Base-by-base conservation (phyloP, 345 rosid species). In the Citrus medica region DNA sequence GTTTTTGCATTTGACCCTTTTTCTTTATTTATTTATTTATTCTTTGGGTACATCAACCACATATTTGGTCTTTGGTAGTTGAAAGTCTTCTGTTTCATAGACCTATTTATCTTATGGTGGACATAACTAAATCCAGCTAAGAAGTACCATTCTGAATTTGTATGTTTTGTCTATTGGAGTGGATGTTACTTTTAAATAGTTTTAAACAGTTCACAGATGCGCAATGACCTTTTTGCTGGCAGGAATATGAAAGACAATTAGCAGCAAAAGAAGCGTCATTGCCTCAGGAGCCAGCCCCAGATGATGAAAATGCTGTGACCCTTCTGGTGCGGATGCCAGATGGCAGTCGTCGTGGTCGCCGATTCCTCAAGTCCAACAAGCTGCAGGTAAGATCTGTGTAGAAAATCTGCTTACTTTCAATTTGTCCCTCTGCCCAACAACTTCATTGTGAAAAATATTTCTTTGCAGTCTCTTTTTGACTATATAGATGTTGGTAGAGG, bases 271-370 rank as follows among this genome's bases (percentile, higher is more conserved):
- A 93, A 87, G 97, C 96, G 73, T 93, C 99, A 69, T 88, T 97
- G 82, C 97, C 98, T 69, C 87, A 78, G 81, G 98, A 94, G 77
- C 99, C 99, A 71, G 83, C 93, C 59, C 78, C 93, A 48, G 88
- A 88, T 75, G 93, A 97, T 80, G 98, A 94, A 79, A 91, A 91
- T 81, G 98, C 97, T 19, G 84, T 97, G 13, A 94, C 92, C 56
- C 97, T 97, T 77, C 84, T 93, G 74, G 98, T 94, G 72, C 84
- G 92, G 67, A 94, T 93, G 98, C 99, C 99, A 65, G 98, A 94
- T 86, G 98, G 98, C 46, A 85, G 90, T 59, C 88, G 99, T 24
- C 90, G 84, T 76, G 98, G 99, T 40, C 97, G 98, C n/a, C 85
- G 99, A 42, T 97, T 97, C 83, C 89, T 89, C 67, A 97, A 87